A percentile compares a stretch with the other conserved stretches of the same genome.
phyloP scores from a whole-genome alignment of 805 yeast genomes.

The Saccharomycopsis microspora region DNA sequence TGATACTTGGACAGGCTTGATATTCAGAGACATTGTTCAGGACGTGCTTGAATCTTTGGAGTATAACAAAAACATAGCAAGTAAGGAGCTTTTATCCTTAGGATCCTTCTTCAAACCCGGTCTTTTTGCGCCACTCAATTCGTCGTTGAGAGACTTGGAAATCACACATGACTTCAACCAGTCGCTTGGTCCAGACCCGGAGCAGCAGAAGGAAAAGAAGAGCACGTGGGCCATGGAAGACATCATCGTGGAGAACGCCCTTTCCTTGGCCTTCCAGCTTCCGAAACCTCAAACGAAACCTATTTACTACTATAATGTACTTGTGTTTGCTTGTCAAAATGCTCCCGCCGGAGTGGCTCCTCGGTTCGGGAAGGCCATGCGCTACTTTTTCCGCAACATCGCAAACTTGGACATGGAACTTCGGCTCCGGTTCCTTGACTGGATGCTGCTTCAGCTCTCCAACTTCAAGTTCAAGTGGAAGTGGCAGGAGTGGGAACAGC shows the following conservation, averaged over 20 bases:
- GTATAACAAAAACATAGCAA: conserved; percentile 80
- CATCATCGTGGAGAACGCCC: conserved; percentile 70
- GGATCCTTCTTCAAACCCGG: conserved; percentile 60
- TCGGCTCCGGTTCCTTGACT: conserved; percentile 61
- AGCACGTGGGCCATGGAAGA: conserved; percentile 92
- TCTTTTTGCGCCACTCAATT: conserved; percentile 62
- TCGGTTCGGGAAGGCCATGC: conserved; percentile 83
- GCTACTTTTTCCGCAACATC: conserved; percentile 64
- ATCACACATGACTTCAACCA: conserved; percentile 30
- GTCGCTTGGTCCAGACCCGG: conserved; percentile 19
- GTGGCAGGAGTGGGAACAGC: conserved; percentile 87
- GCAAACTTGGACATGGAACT: conserved; percentile 67
- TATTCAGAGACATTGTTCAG: conserved; percentile 63
- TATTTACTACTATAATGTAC: conserved; percentile 73
- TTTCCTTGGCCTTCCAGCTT: conserved; percentile 65
- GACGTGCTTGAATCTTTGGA: conserved; percentile 75
- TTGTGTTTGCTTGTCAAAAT: conserved; percentile 79
- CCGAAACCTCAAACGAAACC: conserved; percentile 56
- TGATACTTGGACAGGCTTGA: conserved; percentile 39
- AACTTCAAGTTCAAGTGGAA: conserved; percentile 95
- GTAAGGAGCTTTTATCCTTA: conserved; percentile 68
- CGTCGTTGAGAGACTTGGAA: conserved; percentile 60
- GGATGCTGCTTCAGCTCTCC: conserved; percentile 90
- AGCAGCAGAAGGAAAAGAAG: conserved; percentile 6
- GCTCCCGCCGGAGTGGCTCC: conserved; percentile 83